A percentile compares a stretch with the other conserved stretches of the same genome.
Conservation (phyloP, 176 grass and related monocot species). For the Carex cristatella region DNA sequence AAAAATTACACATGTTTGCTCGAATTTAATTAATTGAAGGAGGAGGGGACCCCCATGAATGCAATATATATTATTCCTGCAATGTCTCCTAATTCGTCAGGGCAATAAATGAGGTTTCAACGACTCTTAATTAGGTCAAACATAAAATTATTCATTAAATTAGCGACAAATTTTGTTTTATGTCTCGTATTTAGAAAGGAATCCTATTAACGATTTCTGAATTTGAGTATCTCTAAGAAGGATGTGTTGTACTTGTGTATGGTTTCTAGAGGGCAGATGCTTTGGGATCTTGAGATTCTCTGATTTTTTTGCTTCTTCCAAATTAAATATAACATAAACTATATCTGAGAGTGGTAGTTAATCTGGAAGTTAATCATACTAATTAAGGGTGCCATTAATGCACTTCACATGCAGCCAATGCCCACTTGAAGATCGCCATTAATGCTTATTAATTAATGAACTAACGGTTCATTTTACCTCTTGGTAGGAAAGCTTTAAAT, state of each 20-base stretch:
- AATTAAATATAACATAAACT: background rate
- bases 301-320: background rate
- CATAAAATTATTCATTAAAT: background rate
- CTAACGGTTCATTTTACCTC: background rate
- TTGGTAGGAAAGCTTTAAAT: too few species aligned
- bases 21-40: too few species aligned
- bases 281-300: slow-evolving; percentile 16
- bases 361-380: slow-evolving; percentile 9
- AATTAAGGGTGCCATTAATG: slow-evolving; percentile 9
- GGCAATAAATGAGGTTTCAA: background rate
- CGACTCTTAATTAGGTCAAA: background rate
- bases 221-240: background rate
- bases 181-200: background rate
- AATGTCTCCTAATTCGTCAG: background rate
- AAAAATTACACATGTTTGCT: too few species aligned
- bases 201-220: background rate
- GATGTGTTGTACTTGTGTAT: slow-evolving; percentile 19
- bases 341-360: background rate
- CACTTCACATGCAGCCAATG: slow-evolving; percentile 4
- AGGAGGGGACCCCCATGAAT: too few species aligned
- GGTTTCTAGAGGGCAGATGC: background rate
- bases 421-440: background rate
- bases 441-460: background rate
- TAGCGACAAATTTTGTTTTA: background rate
- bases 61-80: background rate